Base-by-base conservation (phyloP, 768 basidiomycete genomes). In the Suillus lakei region DNA sequence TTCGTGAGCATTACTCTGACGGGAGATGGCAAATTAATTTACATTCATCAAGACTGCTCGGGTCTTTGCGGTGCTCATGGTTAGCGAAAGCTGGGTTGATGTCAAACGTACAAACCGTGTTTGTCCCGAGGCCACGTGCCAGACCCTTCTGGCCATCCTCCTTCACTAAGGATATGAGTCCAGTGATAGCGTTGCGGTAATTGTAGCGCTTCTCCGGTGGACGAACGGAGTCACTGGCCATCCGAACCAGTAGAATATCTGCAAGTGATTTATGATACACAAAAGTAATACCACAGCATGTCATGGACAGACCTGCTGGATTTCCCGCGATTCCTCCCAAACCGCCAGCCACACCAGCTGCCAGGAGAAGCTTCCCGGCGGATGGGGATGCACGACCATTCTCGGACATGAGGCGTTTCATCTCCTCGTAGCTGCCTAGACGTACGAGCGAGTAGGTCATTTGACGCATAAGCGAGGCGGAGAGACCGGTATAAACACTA, bases 391-490 rank as follows among this genome's bases (percentile, higher is more conserved):
- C 82, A 13, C 79, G 81, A 4, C 86, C 83, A 38, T 82, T 76
- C 66, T 75, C 73, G 15, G 86, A 83, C 56, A 93, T 73, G 16
- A 78, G 78, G 23, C 79, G 77, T 72, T 94, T 94, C 73, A 92
- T 82, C 60, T 88, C 86, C 71, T 96, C 95, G 72, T 96, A 95
- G 26, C 82, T 86, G 28, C 94, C 94, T 36, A 96, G 79, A 38
- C 95, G 88, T 61, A 94, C 92, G 54, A 96, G 86, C 0, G 93
- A 93, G 72, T 96, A 96, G 12, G 93, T 89, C 93, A 96, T 95
- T 78, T 96, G 95, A 60, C 95, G 86, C 76, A 95, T 82, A 28
- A 95, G 76, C 3, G 94, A 93, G 5, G 94, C 94, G 6, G 89
- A 88, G 39, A 95, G 83, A 28, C 95, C 95, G 13, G 90, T 88